phyloP scores from a whole-genome alignment of 768 basidiomycete genomes.

The Psilocybe azurescens region DNA sequence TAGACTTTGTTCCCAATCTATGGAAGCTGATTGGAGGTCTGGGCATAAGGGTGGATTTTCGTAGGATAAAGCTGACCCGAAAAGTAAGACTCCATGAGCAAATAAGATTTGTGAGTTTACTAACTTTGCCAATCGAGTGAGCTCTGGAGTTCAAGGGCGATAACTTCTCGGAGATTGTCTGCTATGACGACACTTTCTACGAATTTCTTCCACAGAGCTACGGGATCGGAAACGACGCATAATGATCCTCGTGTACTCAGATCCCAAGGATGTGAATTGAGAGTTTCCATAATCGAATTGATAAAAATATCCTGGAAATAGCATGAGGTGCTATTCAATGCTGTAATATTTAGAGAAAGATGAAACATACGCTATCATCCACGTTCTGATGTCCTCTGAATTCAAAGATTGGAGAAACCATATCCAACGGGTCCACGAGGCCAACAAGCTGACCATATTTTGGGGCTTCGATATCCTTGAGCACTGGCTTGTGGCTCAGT shows the following conservation, averaged over 20 bases:
- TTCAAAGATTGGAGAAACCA: slow-evolving; percentile 51
- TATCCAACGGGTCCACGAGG: slow-evolving; percentile 63
- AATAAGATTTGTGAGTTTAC: slow-evolving; percentile 15
- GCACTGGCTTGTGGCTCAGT: slow-evolving; percentile 49
- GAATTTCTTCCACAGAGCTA: slow-evolving; percentile 49
- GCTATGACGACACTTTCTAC: slow-evolving; percentile 42
- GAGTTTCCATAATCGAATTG: slow-evolving; percentile 21
- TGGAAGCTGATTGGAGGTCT: slow-evolving; percentile 42
- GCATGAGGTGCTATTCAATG: background rate
- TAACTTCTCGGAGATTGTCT: slow-evolving; percentile 38
- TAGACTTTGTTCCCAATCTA: slow-evolving; percentile 64
- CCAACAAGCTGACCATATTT: slow-evolving; percentile 48
- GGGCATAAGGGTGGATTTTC: slow-evolving; percentile 53
- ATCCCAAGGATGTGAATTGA: slow-evolving; percentile 20
- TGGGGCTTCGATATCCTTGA: slow-evolving; percentile 32
- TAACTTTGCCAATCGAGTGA: slow-evolving; percentile 60
- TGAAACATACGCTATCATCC: slow-evolving; percentile 31
- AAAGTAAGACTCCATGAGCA: background rate
- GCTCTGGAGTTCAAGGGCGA: slow-evolving; percentile 52
- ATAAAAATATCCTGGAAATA: slow-evolving; percentile 16
- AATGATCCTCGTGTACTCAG: slow-evolving; percentile 26
- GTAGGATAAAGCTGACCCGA: slow-evolving; percentile 47
- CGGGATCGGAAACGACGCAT: slow-evolving; percentile 35
- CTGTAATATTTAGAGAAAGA: background rate
- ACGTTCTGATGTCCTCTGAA: slow-evolving; percentile 5